Evolutionary conservation across 768 basidiomycete species (phyloP).

Genomic region (Coprinopsis strossmayeri): DNA sequence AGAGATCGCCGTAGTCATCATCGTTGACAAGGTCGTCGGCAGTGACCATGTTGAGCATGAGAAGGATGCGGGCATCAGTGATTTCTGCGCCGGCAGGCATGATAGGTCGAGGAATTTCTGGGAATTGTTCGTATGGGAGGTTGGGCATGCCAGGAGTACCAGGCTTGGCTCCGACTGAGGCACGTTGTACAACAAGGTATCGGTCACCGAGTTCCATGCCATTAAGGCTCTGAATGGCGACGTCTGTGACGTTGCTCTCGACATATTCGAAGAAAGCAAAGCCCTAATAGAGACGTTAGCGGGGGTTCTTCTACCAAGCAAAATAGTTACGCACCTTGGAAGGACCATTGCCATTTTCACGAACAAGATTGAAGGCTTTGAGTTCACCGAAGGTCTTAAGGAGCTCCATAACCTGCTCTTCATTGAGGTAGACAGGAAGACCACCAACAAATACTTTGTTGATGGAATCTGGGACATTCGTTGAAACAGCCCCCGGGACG

Average conservation of each 20-base stretch:
- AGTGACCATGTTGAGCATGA: constrained; percentile 99
- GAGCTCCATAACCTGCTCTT: constrained; percentile 97
- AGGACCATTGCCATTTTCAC: constrained; percentile 82
- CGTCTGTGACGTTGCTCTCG: constrained; percentile 82
- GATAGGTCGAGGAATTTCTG: constrained; percentile 81
- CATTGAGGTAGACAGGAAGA: constrained; percentile 90
- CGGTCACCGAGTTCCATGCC: constrained; percentile 98
- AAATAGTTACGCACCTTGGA: constrained; percentile 61
- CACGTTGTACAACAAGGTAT: constrained; percentile 92
- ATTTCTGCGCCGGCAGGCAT: constrained; percentile 74
- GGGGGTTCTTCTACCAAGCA: background rate
- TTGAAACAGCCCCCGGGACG: constrained; percentile 93
- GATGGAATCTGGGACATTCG: constrained; percentile 93
- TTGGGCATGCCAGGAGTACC: constrained; percentile 58
- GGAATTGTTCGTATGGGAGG: constrained; percentile 74
- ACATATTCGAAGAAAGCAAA: constrained; percentile 99
- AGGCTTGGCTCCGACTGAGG: constrained; percentile 87
- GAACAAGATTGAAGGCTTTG: constrained; percentile 95
- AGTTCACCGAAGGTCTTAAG: constrained; percentile 97
- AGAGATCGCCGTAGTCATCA: constrained; percentile 88
- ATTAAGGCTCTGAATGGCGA: constrained; percentile 93
- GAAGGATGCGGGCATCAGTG: constrained; percentile 74
- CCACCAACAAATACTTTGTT: constrained; percentile 99
- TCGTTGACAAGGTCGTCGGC: constrained; percentile 88
- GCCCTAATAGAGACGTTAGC: constrained; percentile 48